Percentiles rank a stretch among this genome's conserved stretches.
These are phyloP conservation scores for Penicillium paxilli DNA, from an alignment of 495 filamentous ascomycete species.

Conservation along the genomic window DNA sequence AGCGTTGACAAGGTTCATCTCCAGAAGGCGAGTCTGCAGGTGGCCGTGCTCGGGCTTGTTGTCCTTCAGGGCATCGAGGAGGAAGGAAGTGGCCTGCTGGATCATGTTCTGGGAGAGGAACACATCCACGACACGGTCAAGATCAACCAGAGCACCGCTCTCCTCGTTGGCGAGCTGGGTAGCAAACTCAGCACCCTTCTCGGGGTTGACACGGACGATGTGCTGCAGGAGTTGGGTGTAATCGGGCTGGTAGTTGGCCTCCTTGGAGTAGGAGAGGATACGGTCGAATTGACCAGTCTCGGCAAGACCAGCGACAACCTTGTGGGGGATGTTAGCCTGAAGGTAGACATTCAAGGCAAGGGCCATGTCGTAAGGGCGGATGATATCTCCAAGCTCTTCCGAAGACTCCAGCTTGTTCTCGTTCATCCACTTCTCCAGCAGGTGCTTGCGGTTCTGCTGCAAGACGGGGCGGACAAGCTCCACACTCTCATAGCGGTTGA, in stretches of 20 bases:
- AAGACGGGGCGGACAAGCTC: slow-evolving; percentile 92
- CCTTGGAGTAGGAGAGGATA: slow-evolving; percentile 86
- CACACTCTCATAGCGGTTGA: slow-evolving; percentile 91
- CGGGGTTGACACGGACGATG: slow-evolving; percentile 88
- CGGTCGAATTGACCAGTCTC: slow-evolving; percentile 96
- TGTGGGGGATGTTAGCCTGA: slow-evolving; percentile 81
- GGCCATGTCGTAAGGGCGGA: slow-evolving; percentile 82
- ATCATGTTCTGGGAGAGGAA: slow-evolving; percentile 98
- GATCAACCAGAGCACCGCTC: slow-evolving; percentile 79
- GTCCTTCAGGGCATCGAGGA: slow-evolving; percentile 89
- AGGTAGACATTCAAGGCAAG: slow-evolving; percentile 86
- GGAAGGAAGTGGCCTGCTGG: slow-evolving; percentile 94
- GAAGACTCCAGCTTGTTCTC: slow-evolving; percentile 95
- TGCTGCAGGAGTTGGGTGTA: slow-evolving; percentile 88
- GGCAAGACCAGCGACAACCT: slow-evolving; percentile 91
- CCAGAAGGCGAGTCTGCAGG: slow-evolving; percentile 88
- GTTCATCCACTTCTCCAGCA: slow-evolving; percentile 95
- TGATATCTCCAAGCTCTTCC: slow-evolving; percentile 92
- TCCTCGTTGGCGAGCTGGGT: slow-evolving; percentile 82
- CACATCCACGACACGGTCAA: slow-evolving; percentile 94
- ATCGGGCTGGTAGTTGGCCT: slow-evolving; percentile 84
- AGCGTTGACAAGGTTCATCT: slow-evolving; percentile 97
- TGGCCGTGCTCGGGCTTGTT: slow-evolving; percentile 93
- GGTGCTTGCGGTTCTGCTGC: slow-evolving; percentile 88
- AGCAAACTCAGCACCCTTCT: slow-evolving; percentile 94